Base-by-base conservation (phyloP, 139 green algal genomes). In the Asterochloris sp. region DNA sequence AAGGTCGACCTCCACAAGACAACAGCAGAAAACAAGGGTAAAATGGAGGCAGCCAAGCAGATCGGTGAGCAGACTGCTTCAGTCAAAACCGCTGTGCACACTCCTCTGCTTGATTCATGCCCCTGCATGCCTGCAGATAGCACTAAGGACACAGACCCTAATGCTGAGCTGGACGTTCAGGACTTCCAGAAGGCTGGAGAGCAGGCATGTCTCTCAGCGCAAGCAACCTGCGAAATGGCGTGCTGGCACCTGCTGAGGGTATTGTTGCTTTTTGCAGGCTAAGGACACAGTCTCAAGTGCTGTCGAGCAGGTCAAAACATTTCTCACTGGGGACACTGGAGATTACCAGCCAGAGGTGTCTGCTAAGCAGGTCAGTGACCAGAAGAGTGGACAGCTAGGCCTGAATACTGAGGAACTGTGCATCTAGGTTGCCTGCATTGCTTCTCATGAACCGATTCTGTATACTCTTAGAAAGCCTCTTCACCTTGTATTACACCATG, bases 121-220 rank as follows among this genome's bases (percentile, higher is more conserved):
- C 6, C 38, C 38, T 54, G 38, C 38, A 54, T 54, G 38, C 38
- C 38, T 54, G 38, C 38, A 54, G 38, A 54, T 54, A 69, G 60
- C 61, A 69, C 11, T 13, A 27, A 60, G 11, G 13, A 61, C 19
- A 17, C 24, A 17, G 76, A 69, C 23, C 29, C 67, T 24, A 47
- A 69, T 9, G 21, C 24, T 29, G 76, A 80, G 60, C 23, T 80
- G 60, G 76, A 80, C 76, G 68, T 69, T n/a, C 60, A 69, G 54
- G 76, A 80, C 60, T 80, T 80, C 61, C 54, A 80, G 60, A 80
- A 80, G 76, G 76, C 76, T 61, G 76, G 60, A 80, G 60, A 80
- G 28, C 60, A 80, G 38, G 38, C 38, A 54, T 54, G 38, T 54
- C 38, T 54, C 38, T 54, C 38, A 54, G 38, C 38, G 38, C 38